Evolutionary conservation across 345 rosid genomes (phyloP), one percentile per base, ranked within the genome.

Genomic region (Pugionium cornutum): DNA sequence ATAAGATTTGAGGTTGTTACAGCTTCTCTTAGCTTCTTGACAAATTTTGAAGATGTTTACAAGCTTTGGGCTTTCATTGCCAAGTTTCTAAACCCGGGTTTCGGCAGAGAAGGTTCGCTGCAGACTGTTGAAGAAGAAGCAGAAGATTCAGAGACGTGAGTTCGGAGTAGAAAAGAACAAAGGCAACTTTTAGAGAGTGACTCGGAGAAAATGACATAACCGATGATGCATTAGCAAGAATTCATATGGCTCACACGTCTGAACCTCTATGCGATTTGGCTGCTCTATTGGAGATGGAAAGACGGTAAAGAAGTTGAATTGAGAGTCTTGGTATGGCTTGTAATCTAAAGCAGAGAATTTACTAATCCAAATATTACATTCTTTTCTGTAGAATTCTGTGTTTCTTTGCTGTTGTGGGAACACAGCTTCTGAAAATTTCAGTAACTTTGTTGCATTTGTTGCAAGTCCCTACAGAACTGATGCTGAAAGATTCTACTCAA

Each of bases 41-140:
- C 96, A 30, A 88, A 92, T 79, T 92, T 92, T 68, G 97, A 90
- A 71, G 99, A 92, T 76, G 97, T 92, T 30, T 92, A 92, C 77
- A 88, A 86, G 79, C 70, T 92, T 72, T 92, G 97, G 99, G 83
- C 79, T 35, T 92, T 92, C 36, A 84, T 88, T 2, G 87, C 92
- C 18, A 92, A 86, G 84, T 92, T 92, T 72, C 81, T 92, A 35
- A 80, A 88, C 78, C 89, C 97, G 0, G 43, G 77, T 37, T 89
- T 86, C 59, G 70, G 89, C 66, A 73, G 78, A 50, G 96, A 88
- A 68, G 89, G 89, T 35, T 74, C 78, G 35, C 89, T 73, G 62
- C 83, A 92, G 37, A 85, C 99, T 0, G 94, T 85, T 6, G 86
- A 80, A 56, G 98, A 92, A 77, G 74, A 58, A 69, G 55, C 76